Conservation (phyloP, 2,329 filamentous ascomycete species). For the Diaporthe helianthi region DNA sequence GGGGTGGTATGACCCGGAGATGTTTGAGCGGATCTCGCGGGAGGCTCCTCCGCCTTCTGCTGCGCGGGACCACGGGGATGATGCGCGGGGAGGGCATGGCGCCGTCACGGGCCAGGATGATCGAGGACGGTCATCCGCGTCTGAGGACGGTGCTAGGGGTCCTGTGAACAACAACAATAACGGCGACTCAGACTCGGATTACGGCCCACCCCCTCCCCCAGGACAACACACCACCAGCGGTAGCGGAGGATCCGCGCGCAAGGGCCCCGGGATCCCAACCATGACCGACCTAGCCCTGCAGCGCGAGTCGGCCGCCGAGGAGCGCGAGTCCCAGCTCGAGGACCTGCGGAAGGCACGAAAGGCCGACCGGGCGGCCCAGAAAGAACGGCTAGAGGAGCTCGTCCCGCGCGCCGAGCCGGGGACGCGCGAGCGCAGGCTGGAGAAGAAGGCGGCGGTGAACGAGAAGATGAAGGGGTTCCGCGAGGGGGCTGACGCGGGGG, state of each 20-base stretch:
- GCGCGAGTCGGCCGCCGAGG: slow-evolving; percentile 58
- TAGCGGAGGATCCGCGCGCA: slow-evolving; percentile 44
- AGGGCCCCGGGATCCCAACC: slow-evolving; percentile 71
- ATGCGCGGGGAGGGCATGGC: slow-evolving; percentile 43
- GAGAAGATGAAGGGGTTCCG: slow-evolving; percentile 77
- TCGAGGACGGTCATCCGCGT: slow-evolving; percentile 8
- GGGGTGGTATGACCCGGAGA: slow-evolving; percentile 90
- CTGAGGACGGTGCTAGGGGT: slow-evolving; percentile 24
- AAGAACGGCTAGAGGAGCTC: slow-evolving; percentile 79
- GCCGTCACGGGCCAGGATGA: too few species aligned
- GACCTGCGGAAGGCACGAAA: slow-evolving; percentile 68
- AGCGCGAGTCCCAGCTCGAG: slow-evolving; percentile 53
- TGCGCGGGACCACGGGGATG: not conserved
- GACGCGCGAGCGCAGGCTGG: slow-evolving; percentile 80
- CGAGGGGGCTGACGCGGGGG: slow-evolving; percentile 57
- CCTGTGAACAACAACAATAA: slow-evolving; percentile 43
- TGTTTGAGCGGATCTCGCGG: slow-evolving; percentile 51
- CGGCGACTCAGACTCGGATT: slow-evolving; percentile 66
- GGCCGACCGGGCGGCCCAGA: slow-evolving; percentile 70
- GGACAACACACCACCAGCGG: slow-evolving; percentile 48
- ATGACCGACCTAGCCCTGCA: slow-evolving; percentile 74
- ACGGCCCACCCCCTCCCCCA: slow-evolving; percentile 56
- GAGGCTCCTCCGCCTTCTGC: not conserved
- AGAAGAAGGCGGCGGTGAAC: slow-evolving; percentile 80
- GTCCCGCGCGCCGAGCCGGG: slow-evolving; percentile 83